phyloP scores from a whole-genome alignment of 345 rosid genomes.

The Hypericum androsaemum region DNA sequence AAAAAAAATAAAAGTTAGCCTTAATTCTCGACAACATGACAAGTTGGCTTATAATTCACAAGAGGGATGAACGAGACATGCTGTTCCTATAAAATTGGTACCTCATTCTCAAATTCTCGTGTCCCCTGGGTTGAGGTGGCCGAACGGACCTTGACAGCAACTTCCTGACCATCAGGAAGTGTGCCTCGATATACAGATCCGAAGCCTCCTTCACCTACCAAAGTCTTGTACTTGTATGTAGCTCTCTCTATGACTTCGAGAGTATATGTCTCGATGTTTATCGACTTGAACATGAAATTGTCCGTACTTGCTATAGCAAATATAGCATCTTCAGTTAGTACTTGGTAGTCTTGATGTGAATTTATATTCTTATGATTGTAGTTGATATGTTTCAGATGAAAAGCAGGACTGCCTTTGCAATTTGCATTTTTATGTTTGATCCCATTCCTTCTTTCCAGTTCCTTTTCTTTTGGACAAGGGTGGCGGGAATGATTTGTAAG shows the following conservation, averaged over 20 bases:
- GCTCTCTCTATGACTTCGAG: constrained; percentile 36
- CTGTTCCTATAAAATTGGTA: neutral
- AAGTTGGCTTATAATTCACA: too few relatives aligned
- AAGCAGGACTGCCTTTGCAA: too few relatives aligned
- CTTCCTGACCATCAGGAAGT: constrained; percentile 21
- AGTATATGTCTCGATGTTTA: constrained; percentile 32
- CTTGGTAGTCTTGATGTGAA: too few relatives aligned
- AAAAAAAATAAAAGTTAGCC: too few relatives aligned
- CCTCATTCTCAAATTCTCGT: constrained; percentile 27
- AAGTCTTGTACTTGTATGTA: constrained; percentile 32
- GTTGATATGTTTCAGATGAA: too few relatives aligned
- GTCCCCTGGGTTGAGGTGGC: constrained; percentile 26
- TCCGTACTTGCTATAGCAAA: constrained; percentile 36
- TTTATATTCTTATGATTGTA: neutral
- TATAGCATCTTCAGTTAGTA: constrained; percentile 32
- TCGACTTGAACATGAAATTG: constrained; percentile 29
- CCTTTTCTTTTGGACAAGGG: too few relatives aligned
- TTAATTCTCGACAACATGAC: too few relatives aligned
- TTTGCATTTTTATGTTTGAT: too few relatives aligned
- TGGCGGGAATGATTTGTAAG: too few relatives aligned
- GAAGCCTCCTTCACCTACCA: constrained; percentile 26
- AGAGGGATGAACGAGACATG: too few relatives aligned
- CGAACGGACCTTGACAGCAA: constrained; percentile 30
- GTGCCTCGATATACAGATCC: constrained; percentile 24
- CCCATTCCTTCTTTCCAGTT: too few relatives aligned